Evolutionary conservation across 176 grass and related monocot genomes (phyloP).

Genomic region (bread wheat (Triticum aestivum)): IWGSC_CS_RefSeq_v2.1 NC_057795.1:483072973-483073472

Average conservation of each 20-base stretch:
- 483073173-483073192: constrained; percentile 60
- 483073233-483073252: constrained; percentile 88
- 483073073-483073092: constrained; percentile 62
- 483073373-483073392: constrained; percentile 85
- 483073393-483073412: not conserved
- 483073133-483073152: not conserved
- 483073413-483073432: not conserved
- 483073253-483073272: constrained; percentile 83
- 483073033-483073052: constrained; percentile 78
- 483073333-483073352: constrained; percentile 81
- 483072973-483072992: constrained; percentile 93
- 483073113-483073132: not conserved
- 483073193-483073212: constrained; percentile 58
- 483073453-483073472: constrained; percentile 71
- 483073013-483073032: constrained; percentile 97
- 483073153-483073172: not conserved
- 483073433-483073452: not conserved
- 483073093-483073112: constrained; percentile 46
- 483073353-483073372: constrained; percentile 95
- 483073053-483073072: constrained; percentile 90
- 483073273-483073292: constrained; percentile 65
- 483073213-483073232: constrained; percentile 93
- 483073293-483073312: constrained; percentile 96
- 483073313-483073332: constrained; percentile 79
- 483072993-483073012: constrained; percentile 95